Evolutionary conservation across 2,329 filamentous ascomycete genomes (phyloP).

Genomic region (Hypoxylon sp.): DNA sequence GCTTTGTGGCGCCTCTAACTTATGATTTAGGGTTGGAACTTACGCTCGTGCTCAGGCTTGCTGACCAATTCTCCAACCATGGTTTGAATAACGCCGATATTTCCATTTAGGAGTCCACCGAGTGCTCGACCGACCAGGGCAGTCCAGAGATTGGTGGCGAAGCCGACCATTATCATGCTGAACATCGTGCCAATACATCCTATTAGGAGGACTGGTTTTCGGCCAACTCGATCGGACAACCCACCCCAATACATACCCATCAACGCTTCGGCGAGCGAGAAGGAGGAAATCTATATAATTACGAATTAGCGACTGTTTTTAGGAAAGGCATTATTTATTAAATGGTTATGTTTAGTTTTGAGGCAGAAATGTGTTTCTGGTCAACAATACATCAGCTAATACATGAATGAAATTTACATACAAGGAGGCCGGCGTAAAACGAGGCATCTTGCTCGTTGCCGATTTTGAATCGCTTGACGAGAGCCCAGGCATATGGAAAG

Average conservation of each 20-base stretch:
- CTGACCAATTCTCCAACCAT: conserved; percentile 92
- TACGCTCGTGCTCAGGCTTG: conserved; percentile 88
- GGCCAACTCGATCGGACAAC: conserved; percentile 84
- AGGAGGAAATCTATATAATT: conserved; percentile 77
- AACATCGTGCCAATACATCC: conserved; percentile 87
- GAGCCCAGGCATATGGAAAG: conserved; percentile 90
- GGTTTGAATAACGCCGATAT: conserved; percentile 91
- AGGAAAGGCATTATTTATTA: neutral
- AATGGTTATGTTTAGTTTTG: neutral
- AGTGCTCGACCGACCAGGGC: conserved; percentile 82
- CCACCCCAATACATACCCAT: conserved; percentile 92
- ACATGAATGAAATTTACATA: conserved; percentile 29
- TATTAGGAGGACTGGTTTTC: conserved; percentile 86
- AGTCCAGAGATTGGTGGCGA: conserved; percentile 86
- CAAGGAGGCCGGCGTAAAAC: conserved; percentile 87
- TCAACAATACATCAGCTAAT: neutral
- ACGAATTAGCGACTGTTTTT: conserved; percentile 16
- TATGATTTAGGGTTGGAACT: conserved; percentile 57
- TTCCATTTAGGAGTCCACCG: conserved; percentile 89
- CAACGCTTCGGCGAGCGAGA: conserved; percentile 83
- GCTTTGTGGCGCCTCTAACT: neutral
- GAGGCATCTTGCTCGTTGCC: conserved; percentile 82
- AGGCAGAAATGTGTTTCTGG: neutral
- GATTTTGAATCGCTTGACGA: conserved; percentile 82
- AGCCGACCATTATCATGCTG: conserved; percentile 86